Conservation (phyloP, 1,284 basidiomycete genomes). For the Takashimella koratensis region DNA sequence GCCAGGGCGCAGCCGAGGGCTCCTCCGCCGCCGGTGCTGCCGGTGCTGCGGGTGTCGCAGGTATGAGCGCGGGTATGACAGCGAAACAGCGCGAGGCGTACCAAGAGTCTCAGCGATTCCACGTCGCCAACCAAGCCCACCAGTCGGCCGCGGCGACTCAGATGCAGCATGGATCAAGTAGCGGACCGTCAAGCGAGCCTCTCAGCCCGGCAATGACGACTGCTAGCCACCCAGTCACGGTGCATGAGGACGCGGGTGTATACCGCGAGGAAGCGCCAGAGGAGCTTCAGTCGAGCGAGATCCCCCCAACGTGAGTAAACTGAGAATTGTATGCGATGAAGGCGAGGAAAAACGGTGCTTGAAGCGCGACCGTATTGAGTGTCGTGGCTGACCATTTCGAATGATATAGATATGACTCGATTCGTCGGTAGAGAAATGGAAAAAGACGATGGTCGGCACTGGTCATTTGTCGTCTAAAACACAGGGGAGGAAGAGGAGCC, state of each 20-base stretch:
- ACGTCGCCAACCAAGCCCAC: slow-evolving; percentile 28
- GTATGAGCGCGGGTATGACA: slow-evolving; percentile 22
- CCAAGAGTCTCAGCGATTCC: slow-evolving; percentile 35
- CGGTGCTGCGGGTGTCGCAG: slow-evolving; percentile 11
- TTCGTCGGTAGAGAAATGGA: too few relatives aligned
- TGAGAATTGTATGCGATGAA: too few relatives aligned
- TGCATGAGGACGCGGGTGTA: slow-evolving; percentile 35
- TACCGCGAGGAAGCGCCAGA: slow-evolving; percentile 18
- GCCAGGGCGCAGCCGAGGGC: slow-evolving; percentile 12
- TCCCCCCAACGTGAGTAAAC: slow-evolving; percentile 36
- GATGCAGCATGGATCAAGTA: slow-evolving; percentile 5
- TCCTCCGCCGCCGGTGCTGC: slow-evolving; percentile 6
- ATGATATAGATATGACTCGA: too few relatives aligned
- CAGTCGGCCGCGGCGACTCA: not conserved
- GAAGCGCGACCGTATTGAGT: too few relatives aligned
- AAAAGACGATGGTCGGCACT: too few relatives aligned
- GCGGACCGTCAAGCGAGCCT: slow-evolving; percentile 4
- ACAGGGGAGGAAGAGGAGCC: too few relatives aligned
- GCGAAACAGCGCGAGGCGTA: slow-evolving; percentile 44
- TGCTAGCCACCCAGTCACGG: slow-evolving; percentile 23
- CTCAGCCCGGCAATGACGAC: slow-evolving; percentile 18
- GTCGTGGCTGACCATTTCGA: too few relatives aligned
- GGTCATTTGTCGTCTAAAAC: too few relatives aligned
- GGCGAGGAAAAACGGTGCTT: too few relatives aligned
- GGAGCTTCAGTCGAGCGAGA: slow-evolving; percentile 16